Evolutionary conservation across 352 stramenopile species (phyloP).

Genomic region (Pythium utonaiense): DNA sequence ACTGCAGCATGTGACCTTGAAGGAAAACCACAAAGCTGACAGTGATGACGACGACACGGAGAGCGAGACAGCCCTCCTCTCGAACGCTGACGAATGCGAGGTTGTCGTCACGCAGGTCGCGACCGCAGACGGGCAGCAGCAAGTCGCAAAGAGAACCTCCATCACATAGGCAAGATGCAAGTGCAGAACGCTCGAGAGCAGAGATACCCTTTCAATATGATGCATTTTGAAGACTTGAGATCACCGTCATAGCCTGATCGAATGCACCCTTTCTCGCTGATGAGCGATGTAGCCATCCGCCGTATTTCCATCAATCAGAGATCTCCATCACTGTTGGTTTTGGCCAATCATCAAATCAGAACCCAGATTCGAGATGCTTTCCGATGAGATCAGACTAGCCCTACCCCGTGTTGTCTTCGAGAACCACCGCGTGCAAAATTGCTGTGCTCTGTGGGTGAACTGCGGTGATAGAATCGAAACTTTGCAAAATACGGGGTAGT

Average conservation of each 20-base stretch:
- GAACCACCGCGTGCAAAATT: not conserved
- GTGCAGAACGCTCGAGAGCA: not conserved
- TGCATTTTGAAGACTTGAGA: constrained; percentile 3
- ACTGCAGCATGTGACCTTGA: constrained; percentile 6
- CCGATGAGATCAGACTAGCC: not conserved
- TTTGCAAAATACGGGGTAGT: not conserved
- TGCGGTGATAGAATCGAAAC: not conserved
- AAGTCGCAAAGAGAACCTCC: constrained; percentile 19
- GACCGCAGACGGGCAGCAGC: constrained; percentile 10
- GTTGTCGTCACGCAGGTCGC: constrained; percentile 20
- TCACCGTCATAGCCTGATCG: no score
- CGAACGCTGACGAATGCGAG: constrained; percentile 1
- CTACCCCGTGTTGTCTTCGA: not conserved
- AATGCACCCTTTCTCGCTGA: not conserved
- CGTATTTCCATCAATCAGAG: constrained; percentile 9
- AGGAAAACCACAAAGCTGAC: constrained; percentile 6
- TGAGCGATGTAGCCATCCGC: constrained; percentile 12
- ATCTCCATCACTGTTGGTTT: not conserved
- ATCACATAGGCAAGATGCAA: constrained; percentile 3
- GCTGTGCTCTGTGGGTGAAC: no score
- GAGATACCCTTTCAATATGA: not conserved
- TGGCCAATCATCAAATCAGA: constrained; percentile 5
- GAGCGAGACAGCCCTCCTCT: constrained; percentile 1
- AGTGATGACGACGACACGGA: constrained; percentile 9
- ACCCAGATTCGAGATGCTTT: not conserved